Conservation (phyloP, 352 stramenopile species). For the Globisporangium irregulare region DNA sequence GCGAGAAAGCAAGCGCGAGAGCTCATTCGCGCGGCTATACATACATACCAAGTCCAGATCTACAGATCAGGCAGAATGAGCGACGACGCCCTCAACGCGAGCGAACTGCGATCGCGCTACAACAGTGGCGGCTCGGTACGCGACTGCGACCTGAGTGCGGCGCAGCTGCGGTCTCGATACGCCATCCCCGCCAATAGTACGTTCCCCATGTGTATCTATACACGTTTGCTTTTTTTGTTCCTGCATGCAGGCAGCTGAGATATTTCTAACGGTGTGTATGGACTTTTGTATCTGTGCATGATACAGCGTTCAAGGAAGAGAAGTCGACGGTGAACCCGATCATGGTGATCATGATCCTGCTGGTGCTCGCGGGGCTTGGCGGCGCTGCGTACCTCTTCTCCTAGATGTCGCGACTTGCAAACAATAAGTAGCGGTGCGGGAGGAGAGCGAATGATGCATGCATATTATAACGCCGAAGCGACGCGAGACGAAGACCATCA, state of each 20-base stretch:
- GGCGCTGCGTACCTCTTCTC: slow-evolving; percentile 56
- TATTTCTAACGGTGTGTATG: not conserved
- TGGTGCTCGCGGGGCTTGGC: slow-evolving; percentile 46
- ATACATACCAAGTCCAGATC: not conserved
- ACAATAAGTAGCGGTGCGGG: no score
- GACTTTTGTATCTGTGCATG: not conserved
- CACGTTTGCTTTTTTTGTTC: not conserved
- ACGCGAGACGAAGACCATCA: not conserved
- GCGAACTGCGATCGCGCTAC: slow-evolving; percentile 71
- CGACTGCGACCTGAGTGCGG: slow-evolving; percentile 74
- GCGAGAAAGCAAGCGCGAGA: not conserved
- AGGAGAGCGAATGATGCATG: not conserved
- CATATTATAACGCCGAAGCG: not conserved
- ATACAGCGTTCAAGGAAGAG: slow-evolving; percentile 64
- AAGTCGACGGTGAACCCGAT: slow-evolving; percentile 41
- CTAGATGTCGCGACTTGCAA: slow-evolving; percentile 8
- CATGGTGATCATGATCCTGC: slow-evolving; percentile 48
- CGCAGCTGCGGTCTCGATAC: slow-evolving; percentile 75
- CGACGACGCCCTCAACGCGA: slow-evolving; percentile 65
- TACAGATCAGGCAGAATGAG: slow-evolving; percentile 16
- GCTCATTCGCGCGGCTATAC: not conserved
- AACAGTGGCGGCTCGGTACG: slow-evolving; percentile 67
- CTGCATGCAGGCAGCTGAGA: not conserved
- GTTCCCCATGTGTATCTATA: slow-evolving; percentile 13
- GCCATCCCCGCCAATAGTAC: slow-evolving; percentile 81